Evolutionary conservation across 2,329 filamentous ascomycete genomes (phyloP), one percentile per base, ranked within the genome.

Genomic region (Calonectria fujianensis): DNA sequence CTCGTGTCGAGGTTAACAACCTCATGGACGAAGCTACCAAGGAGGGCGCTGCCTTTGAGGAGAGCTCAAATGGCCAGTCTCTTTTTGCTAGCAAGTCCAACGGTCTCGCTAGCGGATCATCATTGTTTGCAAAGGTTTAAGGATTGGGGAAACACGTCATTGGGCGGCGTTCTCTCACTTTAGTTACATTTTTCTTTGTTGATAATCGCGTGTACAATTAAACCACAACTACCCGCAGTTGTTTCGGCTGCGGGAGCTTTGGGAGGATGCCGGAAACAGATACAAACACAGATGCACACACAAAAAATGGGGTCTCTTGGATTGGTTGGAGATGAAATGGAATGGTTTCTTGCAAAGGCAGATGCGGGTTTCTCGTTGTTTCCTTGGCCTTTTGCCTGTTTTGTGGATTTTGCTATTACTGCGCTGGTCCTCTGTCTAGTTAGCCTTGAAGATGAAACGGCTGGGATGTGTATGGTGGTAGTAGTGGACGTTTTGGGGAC

Each of bases 1-100:
- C 86, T 24, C 82, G 85, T 57, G 74, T 79, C 11, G 81, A 85
- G 73, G 78, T 86, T 31, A 80, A 84, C 63, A 80, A 76, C 39
- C 75, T 82, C 13, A 76, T 82, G 61, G 86, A 87, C 51, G 81
- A 83, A 35, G 80, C 76, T 31, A 84, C 82, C 10, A 79, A 78
- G 74, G 54, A 52, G 29, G 57, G 64, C 18, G 64, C 72, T 31
- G 70, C 63, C 41, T 9, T 66, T 29, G 68, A 75, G 39, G 68
- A 54, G 27, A 69, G 74, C 27, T 51, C 72, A 16, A 76, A 72
- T 59, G 67, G 71, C 51, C 74, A 75, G 24, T 80, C 79, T 31
- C 76, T 80, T 50, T 80, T 81, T 29, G 71, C 57, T 37, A 65
- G 61, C 39, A 78, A 76, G 72, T 61, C 73, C 18, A 73, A 73